These are phyloP conservation scores for Exophiala sp. DNA, from an alignment of 2,329 filamentous ascomycete genomes.

Conservation along the genomic window DNA sequence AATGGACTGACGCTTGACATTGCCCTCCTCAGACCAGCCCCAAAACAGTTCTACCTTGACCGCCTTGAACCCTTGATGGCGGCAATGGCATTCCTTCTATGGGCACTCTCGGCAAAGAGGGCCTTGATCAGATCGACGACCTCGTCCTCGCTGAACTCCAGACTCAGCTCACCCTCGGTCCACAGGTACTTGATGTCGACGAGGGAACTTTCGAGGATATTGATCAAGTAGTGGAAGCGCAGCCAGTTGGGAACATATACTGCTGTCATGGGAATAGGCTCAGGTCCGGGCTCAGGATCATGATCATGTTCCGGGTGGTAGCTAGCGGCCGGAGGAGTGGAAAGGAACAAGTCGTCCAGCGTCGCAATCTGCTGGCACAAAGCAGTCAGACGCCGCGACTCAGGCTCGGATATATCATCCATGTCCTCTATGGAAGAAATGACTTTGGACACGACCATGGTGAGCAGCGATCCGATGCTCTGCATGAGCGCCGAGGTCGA, in stretches of 20 bases:
- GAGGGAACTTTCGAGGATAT: conserved; percentile 57
- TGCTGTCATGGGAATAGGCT: conserved; percentile 48
- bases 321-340: conserved; percentile 34
- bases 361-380: conserved; percentile 53
- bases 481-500: conserved; percentile 57
- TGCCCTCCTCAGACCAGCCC: too few species aligned
- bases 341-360: conserved; percentile 53
- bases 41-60: conserved; percentile 11
- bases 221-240: conserved; percentile 58
- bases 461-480: conserved; percentile 54
- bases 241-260: conserved; percentile 60
- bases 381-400: conserved; percentile 53
- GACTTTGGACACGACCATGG: conserved; percentile 53
- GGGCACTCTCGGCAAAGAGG: conserved; percentile 57
- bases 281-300: conserved; percentile 27
- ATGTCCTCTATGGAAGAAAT: conserved; percentile 58
- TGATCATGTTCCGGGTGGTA: conserved; percentile 15
- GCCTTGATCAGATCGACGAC: conserved; percentile 59
- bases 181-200: conserved; percentile 62
- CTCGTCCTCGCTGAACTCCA: conserved; percentile 58
- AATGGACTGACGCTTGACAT: too few species aligned
- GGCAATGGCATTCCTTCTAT: conserved; percentile 51
- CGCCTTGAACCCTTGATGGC: conserved; percentile 31
- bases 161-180: conserved; percentile 57
- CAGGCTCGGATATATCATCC: conserved; percentile 57